Base-by-base conservation (phyloP, 1,139 yeast species). In the Debaryomyces subglobosus region DNA sequence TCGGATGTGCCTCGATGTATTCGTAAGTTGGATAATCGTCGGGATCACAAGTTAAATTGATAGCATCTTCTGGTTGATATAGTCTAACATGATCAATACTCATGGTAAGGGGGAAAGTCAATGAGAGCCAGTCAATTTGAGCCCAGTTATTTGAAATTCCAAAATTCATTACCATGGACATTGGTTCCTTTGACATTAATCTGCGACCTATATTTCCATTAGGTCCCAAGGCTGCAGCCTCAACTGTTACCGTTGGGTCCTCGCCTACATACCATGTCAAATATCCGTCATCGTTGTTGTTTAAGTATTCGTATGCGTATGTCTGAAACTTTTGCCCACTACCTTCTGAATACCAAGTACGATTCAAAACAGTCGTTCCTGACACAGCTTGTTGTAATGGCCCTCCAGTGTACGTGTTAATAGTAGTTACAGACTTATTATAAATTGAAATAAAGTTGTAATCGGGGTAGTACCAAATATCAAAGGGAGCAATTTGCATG, bases 91-190 rank as follows among this genome's bases (percentile, higher is more conserved):
- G 86, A 65, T 89, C 96, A 48, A 89, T 72, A 50, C 82, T 72
- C 77, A 89, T 68, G 2, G 77, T 76, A 2, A 79, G 77, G 0
- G 96, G 96, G 78, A 89, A 89, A 36, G 67, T 63, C 40, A 89
- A 67, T 12, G 82, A 72, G 32, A 79, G 76, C 95, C 96, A 88
- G 64, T 87, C 88, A 54, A 89, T 88, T 62, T 86, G 85, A 1
- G 89, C 86, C 96, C 96, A 89, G 47, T 83, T 81, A 54, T 84
- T 83, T 6, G 96, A 89, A 45, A 89, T 68, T 65, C 95, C 96
- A 65, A 89, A 67, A 64, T 89, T 89, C 74, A 89, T 63, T 53
- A 90, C 72, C 34, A 90, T 73, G 1, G 90, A 77, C 96, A 90
- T 88, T 51, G 97, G 97, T 64, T 90, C 97, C 64, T 86, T 85